Conservation (phyloP, 139 green algal species). For the Pseudopediastrum boryanum region DNA sequence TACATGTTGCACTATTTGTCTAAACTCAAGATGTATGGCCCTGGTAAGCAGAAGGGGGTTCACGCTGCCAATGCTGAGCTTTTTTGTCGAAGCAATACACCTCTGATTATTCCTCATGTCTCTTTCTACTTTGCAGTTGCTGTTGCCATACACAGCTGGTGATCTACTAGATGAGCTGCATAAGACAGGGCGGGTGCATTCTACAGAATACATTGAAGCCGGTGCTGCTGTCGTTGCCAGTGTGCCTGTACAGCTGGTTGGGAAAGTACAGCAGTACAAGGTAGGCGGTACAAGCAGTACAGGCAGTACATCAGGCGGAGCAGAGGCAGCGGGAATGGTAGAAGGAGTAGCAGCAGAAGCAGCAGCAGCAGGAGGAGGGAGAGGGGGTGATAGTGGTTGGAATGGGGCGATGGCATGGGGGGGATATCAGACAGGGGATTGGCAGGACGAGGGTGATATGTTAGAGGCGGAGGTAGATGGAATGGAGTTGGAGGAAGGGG, state of each 20-base stretch:
- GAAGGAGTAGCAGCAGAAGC: conserved; percentile 6
- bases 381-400: neutral
- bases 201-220: conserved; percentile 33
- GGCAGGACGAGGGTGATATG: neutral
- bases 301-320: conserved; percentile 6
- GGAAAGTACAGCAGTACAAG: conserved; percentile 24
- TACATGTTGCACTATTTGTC: conserved; percentile 43
- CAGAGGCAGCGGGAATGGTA: too few species aligned
- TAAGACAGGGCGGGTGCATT: conserved; percentile 38
- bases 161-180: conserved; percentile 55
- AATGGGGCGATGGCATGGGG: neutral
- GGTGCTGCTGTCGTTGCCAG: conserved; percentile 34
- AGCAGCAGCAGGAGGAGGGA: neutral
- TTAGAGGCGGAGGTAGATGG: neutral
- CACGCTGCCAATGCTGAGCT: neutral
- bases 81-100: neutral
- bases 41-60: neutral
- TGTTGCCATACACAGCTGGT: conserved; percentile 57
- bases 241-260: conserved; percentile 36
- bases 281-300: neutral
- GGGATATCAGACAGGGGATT: neutral
- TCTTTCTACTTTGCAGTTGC: conserved; percentile 39
- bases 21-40: conserved; percentile 40
- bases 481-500: neutral
- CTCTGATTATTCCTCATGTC: conserved; percentile 9